These are phyloP conservation scores for Circinella umbellata DNA, from an alignment of 371 early-diverging fungal species.

Conservation along the genomic window DNA sequence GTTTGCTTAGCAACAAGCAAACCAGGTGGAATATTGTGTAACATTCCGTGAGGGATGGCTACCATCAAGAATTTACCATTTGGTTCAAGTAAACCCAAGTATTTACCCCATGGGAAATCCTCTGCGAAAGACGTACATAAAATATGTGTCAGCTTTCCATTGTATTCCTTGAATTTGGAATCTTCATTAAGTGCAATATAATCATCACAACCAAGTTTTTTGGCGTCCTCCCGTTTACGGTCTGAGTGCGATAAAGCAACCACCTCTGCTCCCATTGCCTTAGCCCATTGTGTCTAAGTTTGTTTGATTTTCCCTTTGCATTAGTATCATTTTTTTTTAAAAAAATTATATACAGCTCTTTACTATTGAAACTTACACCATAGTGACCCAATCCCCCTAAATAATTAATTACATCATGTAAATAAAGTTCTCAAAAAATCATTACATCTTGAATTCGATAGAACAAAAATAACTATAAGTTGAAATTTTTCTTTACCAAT, in stretches of 20 bases:
- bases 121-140: constrained; percentile 48
- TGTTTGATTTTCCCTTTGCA: no score
- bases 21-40: constrained; percentile 38
- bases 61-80: constrained; percentile 63
- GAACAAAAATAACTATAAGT: neutral
- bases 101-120: constrained; percentile 45
- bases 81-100: constrained; percentile 41
- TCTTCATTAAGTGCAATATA: constrained; percentile 30
- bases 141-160: constrained; percentile 24
- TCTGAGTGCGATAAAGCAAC: constrained; percentile 36
- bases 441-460: neutral
- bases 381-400: constrained; percentile 46
- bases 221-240: constrained; percentile 42
- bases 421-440: neutral
- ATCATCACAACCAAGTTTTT: constrained; percentile 43
- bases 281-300: constrained; percentile 47
- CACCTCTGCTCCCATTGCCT: constrained; percentile 72
- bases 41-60: constrained; percentile 59
- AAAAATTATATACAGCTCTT: no score
- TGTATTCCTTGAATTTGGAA: constrained; percentile 16
- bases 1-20: constrained; percentile 46
- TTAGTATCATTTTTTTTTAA: no score
- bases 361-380: constrained; percentile 32
- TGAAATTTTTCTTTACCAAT: constrained; percentile 30
- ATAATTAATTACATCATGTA: neutral